Base-by-base conservation (phyloP, 2,329 filamentous ascomycete genomes). In the Pseudocercospora macadamiae region DNA sequence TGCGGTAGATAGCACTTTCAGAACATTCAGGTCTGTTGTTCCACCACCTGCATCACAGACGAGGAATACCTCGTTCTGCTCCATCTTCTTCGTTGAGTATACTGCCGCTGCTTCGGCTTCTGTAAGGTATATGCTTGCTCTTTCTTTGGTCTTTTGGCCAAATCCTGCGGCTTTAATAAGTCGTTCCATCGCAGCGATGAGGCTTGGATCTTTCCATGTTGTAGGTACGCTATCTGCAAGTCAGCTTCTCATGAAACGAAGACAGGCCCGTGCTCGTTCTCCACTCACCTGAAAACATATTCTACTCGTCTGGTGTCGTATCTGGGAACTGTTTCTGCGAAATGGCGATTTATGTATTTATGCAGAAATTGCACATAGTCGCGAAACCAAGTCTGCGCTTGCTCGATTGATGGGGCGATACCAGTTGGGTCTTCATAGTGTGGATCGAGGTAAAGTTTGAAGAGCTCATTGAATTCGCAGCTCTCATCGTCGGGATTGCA, bases 61-160 rank as follows among this genome's bases (percentile, higher is more conserved):
- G 2, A 82, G 69, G 3, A 82, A 68, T 2, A 79, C 72, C 58
- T 83, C 78, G 30, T 75, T 71, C 66, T 63, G 74, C 70, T 18
- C 68, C 71, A 0, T 52, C 12, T 30, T 34, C 7, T 21, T 21
- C 2, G 77, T 76, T 0, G 77, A 76, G 66, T 81, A 78, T 1
- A 83, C 79, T 23, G 81, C 81, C 2, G 81, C 80, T 4, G 81
- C 81, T 64, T 83, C 81, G 0, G 81, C 81, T 67, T 83, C 81
- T 0, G 81, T 83, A 14, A 83, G 69, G 0, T 79, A 79, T 51
- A 83, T 79, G 14, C 7, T 19, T 26, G 42, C 62, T 32, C 23
- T 52, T 34, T 57, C 54, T 14, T 44, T 28, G 2, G 14, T 26
- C 34, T 37, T 32, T 23, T 34, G 25, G 10, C 54, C 54, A 36